A percentile compares a stretch with the other conserved stretches of the same genome.
phyloP scores from a whole-genome alignment of 441 rosid genomes.

The Kokia cookei region DNA sequence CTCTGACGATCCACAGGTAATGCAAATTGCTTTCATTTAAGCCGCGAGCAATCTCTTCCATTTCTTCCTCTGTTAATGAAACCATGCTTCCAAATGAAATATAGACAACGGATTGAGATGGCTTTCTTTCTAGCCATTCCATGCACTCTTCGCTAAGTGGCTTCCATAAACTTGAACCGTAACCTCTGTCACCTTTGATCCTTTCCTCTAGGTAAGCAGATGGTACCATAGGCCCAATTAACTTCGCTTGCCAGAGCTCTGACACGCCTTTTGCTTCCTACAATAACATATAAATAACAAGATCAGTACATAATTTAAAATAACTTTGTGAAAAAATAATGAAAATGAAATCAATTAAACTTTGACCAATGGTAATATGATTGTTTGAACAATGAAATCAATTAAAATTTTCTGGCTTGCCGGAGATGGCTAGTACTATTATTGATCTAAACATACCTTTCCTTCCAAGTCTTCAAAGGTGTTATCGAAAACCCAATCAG shows the following conservation, averaged over 20 bases:
- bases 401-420: background rate
- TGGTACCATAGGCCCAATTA: slow-evolving; percentile 79
- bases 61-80: slow-evolving; percentile 22
- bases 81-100: slow-evolving; percentile 61
- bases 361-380: too few relatives aligned
- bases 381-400: background rate
- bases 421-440: background rate
- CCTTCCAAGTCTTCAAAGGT: slow-evolving; percentile 50
- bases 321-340: background rate
- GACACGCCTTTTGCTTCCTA: slow-evolving; percentile 37
- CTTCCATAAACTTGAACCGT: slow-evolving; percentile 64
- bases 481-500: slow-evolving; percentile 59
- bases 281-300: background rate
- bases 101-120: slow-evolving; percentile 32
- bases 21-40: slow-evolving; percentile 27
- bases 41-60: slow-evolving; percentile 38
- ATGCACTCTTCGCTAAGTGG: slow-evolving; percentile 45
- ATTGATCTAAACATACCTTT: slow-evolving; percentile 23
- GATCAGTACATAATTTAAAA: background rate
- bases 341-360: background rate
- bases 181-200: slow-evolving; percentile 41
- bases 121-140: slow-evolving; percentile 54
- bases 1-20: slow-evolving; percentile 50
- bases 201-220: slow-evolving; percentile 48
- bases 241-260: slow-evolving; percentile 46